Evolutionary conservation across 140 eudicot genomes (phyloP), one percentile per base, ranked within the genome.

Genomic region (Oenanthe javanica): DNA sequence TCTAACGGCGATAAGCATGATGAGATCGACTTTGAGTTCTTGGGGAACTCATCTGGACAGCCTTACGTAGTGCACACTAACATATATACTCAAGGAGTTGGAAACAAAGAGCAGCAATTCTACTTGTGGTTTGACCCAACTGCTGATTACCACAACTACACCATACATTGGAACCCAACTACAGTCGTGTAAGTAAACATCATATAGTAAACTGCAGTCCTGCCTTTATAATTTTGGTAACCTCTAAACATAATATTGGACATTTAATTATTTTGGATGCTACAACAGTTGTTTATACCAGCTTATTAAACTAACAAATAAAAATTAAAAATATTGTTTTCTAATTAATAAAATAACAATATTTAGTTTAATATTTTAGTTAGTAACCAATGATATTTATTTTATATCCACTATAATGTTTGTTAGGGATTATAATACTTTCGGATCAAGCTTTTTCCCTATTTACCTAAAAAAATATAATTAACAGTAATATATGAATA

Each of bases 1-100:
- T 90, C 97, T 13, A 80, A 67, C 13, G 96, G 96, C 8, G 84
- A 86, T 23, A 83, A 81, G 11, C 97, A 93, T 73, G 96, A 93
- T 8, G 96, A 93, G 81, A 90, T 93, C 48, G 97, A 93, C 87
- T 91, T 93, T 78, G 97, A 93, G 91, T 93, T 93, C 79, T 84
- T 93, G 43, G 97, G 97, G 4, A 93, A 93, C 85, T 81, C 83
- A 21, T 82, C 96, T 42, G 91, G 96, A 46, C 88, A 91, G 43
- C 97, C 97, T 25, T 91, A 89, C 80, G 86, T 85, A 19, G 79
- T 93, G 80, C 97, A 93, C 90, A 93, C 97, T 27, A 93, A 93
- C 82, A 77, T 93, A n/a, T 90, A 11, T 69, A 87, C 91, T 12
- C 88, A 83, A 90, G 97, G 96, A 66, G 81, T 52, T 71, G 97